Percentiles rank a stretch among this genome's conserved stretches.
Conservation (phyloP, 495 filamentous ascomycete species). For the Penicillium tannophilum region DNA sequence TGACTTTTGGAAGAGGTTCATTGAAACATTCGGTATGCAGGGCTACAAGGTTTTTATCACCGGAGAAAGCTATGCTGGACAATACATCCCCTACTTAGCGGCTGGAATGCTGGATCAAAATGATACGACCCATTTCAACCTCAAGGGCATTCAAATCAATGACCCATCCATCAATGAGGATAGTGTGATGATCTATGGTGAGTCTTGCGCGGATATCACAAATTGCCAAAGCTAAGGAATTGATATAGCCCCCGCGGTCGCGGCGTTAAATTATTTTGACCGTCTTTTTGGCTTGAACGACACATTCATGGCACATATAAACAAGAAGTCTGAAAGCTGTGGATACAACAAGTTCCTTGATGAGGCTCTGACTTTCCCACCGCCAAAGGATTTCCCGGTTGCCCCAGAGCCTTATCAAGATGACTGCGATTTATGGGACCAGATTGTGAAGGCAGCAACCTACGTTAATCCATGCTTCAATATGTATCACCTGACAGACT, state of each 20-base stretch:
- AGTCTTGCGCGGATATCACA: not conserved
- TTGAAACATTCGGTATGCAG: conserved; percentile 66
- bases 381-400: conserved; percentile 57
- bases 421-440: conserved; percentile 60
- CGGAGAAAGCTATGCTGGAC: conserved; percentile 73
- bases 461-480: conserved; percentile 79
- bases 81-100: conserved; percentile 80
- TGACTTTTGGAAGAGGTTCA: conserved; percentile 70
- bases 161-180: conserved; percentile 63
- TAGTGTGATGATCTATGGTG: conserved; percentile 40
- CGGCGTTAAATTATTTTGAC: conserved; percentile 64
- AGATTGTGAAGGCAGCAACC: conserved; percentile 56
- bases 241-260: conserved; percentile 56
- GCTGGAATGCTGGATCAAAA: conserved; percentile 71
- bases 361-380: conserved; percentile 68
- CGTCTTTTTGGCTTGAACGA: conserved; percentile 67
- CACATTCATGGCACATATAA: conserved; percentile 61
- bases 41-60: conserved; percentile 67
- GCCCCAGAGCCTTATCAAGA: conserved; percentile 26
- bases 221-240: not conserved
- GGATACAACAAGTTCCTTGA: conserved; percentile 66
- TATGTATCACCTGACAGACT: conserved; percentile 73
- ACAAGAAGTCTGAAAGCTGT: conserved; percentile 57
- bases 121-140: conserved; percentile 65
- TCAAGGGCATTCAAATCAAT: conserved; percentile 69